A percentile compares a stretch with the other conserved stretches of the same genome.
Conservation (phyloP, 176 grass and related monocot species). For the Triticum monococcum region DNA sequence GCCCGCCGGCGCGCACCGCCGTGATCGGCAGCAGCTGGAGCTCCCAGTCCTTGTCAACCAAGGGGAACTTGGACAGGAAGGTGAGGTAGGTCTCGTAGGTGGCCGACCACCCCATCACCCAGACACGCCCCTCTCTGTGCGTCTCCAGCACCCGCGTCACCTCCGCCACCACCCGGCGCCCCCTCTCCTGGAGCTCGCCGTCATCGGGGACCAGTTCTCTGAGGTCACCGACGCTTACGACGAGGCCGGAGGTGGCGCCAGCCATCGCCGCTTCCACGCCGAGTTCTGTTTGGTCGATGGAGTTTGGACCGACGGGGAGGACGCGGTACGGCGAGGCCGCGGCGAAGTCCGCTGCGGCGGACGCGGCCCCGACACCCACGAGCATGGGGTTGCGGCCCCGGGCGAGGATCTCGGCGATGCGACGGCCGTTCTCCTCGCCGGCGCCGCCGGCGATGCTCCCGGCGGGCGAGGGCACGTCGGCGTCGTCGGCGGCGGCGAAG, state of each 20-base stretch:
- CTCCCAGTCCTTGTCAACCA: conserved; percentile 94
- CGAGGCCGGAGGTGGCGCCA: conserved; percentile 18
- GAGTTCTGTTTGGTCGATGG: conserved; percentile 18
- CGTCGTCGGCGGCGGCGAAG: conserved; percentile 60
- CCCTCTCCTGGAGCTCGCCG: conserved; percentile 40
- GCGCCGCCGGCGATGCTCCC: conserved; percentile 19
- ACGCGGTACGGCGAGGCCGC: conserved; percentile 38
- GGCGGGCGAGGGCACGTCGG: conserved; percentile 49
- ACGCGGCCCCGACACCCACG: conserved; percentile 68
- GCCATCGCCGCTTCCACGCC: conserved; percentile 17
- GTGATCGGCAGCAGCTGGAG: conserved; percentile 90
- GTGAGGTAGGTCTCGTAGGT: conserved; percentile 91
- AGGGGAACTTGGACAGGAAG: conserved; percentile 86
- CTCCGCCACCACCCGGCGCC: conserved; percentile 51
- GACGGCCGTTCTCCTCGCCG: conserved; percentile 59
- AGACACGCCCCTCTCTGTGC: conserved; percentile 40
- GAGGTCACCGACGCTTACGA: conserved; percentile 81
- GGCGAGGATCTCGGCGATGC: conserved; percentile 68
- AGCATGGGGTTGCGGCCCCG: conserved; percentile 87
- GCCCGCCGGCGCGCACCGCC: conserved; percentile 23
- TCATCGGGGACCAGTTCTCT: conserved; percentile 56
- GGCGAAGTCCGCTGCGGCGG: conserved; percentile 59
- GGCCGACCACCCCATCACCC: conserved; percentile 89
- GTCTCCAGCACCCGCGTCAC: conserved; percentile 75
- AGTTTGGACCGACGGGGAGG: conserved; percentile 34